Evolutionary conservation across 345 rosid species (phyloP), one percentile per base, ranked within the genome.

Genomic region (Physaria fendleri): DNA sequence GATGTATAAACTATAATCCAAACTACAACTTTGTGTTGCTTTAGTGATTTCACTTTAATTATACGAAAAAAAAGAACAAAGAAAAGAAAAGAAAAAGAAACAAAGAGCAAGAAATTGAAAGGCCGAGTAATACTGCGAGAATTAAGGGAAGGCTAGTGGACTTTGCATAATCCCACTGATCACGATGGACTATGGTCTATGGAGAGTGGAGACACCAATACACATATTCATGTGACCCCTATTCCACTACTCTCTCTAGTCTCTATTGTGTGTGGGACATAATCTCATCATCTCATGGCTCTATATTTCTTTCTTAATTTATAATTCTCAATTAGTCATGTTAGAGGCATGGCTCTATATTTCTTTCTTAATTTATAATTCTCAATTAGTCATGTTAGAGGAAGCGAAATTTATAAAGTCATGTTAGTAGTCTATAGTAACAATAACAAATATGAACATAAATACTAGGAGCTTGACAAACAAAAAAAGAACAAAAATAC

Each of bases 121-220:
- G 51, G 47, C 51, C 57, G 68, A 45, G 44, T 27, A 53, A 45
- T 46, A 45, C 62, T 69, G 74, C 68, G 68, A 61, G 56, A 58
- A 62, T 69, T 61, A 17, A 62, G 73, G 73, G 57, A 59, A 24
- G 12, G 24, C 20, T 4, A 51, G 66, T 59, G 64, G 61, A 23
- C 12, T 39, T 66, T 15, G n/a, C 0, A 4, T 17, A 7, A 59
- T 51, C 40, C 48, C 66, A 68, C n/a, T 25, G 30, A 33, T 58
- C 54, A 60, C 48, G 34, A 14, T n/a, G n/a, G n/a, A n/a, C n/a
- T n/a, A n/a, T n/a, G n/a, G n/a, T n/a, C n/a, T n/a, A n/a, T n/a
- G n/a, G n/a, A n/a, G n/a, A n/a, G n/a, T n/a, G n/a, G 42, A 60
- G 53, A 68, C 66, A 68, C 61, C 47, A 68, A 59, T 50, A 50